Percentiles rank a stretch among this genome's conserved stretches.
Conservation (phyloP, 2,329 filamentous ascomycete species). For the Cytospora chrysosperma region DNA sequence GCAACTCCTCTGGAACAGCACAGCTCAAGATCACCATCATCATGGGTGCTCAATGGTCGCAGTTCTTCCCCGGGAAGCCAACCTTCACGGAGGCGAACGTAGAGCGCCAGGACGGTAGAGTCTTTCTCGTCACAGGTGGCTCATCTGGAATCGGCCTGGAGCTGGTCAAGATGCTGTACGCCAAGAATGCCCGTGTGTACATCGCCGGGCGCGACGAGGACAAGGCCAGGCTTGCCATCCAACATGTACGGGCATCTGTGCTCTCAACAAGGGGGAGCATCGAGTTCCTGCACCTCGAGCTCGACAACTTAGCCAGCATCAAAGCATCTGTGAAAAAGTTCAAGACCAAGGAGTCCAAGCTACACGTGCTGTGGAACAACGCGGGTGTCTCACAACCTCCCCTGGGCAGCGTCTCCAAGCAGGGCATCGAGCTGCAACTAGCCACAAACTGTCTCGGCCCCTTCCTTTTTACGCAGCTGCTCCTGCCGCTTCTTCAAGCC, state of each 20-base stretch:
- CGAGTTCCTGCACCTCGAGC: constrained; percentile 34
- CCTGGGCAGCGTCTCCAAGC: neutral
- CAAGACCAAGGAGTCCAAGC: constrained; percentile 25
- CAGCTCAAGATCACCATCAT: too few species aligned
- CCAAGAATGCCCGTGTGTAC: constrained; percentile 48
- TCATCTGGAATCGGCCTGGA: constrained; percentile 40
- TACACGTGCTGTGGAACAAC: constrained; percentile 42
- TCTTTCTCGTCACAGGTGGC: constrained; percentile 42
- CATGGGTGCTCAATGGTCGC: neutral
- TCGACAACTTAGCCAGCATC: constrained; percentile 29
- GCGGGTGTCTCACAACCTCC: constrained; percentile 32
- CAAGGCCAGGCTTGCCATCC: constrained; percentile 1
- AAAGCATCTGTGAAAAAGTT: constrained; percentile 27
- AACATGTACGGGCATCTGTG: constrained; percentile 25
- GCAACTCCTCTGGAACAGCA: too few species aligned
- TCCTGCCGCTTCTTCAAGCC: neutral
- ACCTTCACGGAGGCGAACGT: constrained; percentile 11
- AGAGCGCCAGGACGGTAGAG: neutral
- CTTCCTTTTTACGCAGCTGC: constrained; percentile 6
- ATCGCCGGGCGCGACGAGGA: constrained; percentile 40
- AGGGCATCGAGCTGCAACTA: constrained; percentile 11
- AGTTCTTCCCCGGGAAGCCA: constrained; percentile 11
- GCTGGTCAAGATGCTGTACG: constrained; percentile 48
- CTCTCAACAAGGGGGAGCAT: neutral
- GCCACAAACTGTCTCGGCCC: constrained; percentile 9